These are phyloP conservation scores for Brassica hybrid DNA, from an alignment of 441 rosid species.

Conservation along the genomic window DNA sequence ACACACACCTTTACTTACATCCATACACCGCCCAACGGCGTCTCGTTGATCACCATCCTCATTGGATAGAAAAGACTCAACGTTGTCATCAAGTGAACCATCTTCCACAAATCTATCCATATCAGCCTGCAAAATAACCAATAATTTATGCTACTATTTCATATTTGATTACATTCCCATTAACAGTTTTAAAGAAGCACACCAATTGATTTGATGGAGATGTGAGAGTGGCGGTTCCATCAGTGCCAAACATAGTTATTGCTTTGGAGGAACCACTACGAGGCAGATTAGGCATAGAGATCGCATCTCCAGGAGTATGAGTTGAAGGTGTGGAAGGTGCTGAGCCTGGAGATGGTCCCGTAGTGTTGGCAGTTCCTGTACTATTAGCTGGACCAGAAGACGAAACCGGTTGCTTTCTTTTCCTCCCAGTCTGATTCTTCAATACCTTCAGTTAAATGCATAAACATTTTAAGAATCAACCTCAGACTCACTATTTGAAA, in stretches of 20 bases:
- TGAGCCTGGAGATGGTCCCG: slow-evolving; percentile 85
- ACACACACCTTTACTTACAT: slow-evolving; percentile 70
- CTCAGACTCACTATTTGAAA: slow-evolving; percentile 15
- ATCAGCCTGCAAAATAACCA: slow-evolving; percentile 86
- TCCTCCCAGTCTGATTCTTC: slow-evolving; percentile 78
- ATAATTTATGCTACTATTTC: slow-evolving; percentile 56
- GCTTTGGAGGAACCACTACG: slow-evolving; percentile 82
- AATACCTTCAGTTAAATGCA: slow-evolving; percentile 61
- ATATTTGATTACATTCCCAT: slow-evolving; percentile 1
- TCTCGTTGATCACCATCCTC: slow-evolving; percentile 77
- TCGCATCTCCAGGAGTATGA: slow-evolving; percentile 88
- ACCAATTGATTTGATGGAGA: slow-evolving; percentile 91
- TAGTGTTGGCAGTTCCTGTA: slow-evolving; percentile 83
- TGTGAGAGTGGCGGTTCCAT: slow-evolving; percentile 72
- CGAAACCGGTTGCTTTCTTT: slow-evolving; percentile 83
- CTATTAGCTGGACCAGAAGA: slow-evolving; percentile 90
- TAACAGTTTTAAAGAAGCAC: slow-evolving; percentile 40
- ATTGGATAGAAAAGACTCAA: slow-evolving; percentile 79
- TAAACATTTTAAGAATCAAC: slow-evolving; percentile 45
- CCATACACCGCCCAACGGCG: slow-evolving; percentile 63
- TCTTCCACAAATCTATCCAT: slow-evolving; percentile 85
- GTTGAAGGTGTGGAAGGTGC: slow-evolving; percentile 92
- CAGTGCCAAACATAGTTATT: slow-evolving; percentile 63
- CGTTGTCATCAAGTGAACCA: slow-evolving; percentile 82
- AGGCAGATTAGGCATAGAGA: slow-evolving; percentile 79